Evolutionary conservation across 192 early-diverging fungal species (phyloP).

Genomic region (Podila horticola): DNA sequence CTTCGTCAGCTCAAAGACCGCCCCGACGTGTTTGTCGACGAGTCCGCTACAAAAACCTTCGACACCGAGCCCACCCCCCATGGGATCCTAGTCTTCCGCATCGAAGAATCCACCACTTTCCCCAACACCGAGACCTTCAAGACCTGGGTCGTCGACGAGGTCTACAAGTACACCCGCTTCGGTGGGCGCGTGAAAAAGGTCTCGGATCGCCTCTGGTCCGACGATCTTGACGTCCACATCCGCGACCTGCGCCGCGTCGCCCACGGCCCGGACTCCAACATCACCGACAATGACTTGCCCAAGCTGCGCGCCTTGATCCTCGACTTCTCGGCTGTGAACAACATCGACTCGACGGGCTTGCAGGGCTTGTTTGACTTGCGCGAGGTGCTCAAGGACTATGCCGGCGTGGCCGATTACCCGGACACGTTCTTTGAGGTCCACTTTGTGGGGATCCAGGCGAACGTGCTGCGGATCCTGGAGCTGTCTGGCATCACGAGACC

Average conservation of each 20-base stretch:
- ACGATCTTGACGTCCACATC: slow-evolving; percentile 45
- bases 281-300: slow-evolving; percentile 55
- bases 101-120: slow-evolving; percentile 74
- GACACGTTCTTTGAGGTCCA: slow-evolving; percentile 49
- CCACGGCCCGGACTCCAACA: slow-evolving; percentile 22
- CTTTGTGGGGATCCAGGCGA: slow-evolving; percentile 50
- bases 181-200: slow-evolving; percentile 55
- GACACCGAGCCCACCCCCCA: slow-evolving; percentile 57
- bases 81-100: slow-evolving; percentile 76
- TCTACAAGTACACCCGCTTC: slow-evolving; percentile 51
- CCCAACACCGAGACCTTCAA: slow-evolving; percentile 74
- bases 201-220: slow-evolving; percentile 65
- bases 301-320: slow-evolving; percentile 77
- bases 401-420: slow-evolving; percentile 33
- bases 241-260: slow-evolving; percentile 19
- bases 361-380: slow-evolving; percentile 75
- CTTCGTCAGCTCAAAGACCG: slow-evolving; percentile 58
- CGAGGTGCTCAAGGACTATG: slow-evolving; percentile 40
- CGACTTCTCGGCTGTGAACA: slow-evolving; percentile 83
- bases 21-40: slow-evolving; percentile 39
- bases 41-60: slow-evolving; percentile 5
- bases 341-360: slow-evolving; percentile 83
- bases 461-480: slow-evolving; percentile 31
- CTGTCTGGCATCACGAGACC: slow-evolving; percentile 40
- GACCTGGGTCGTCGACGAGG: slow-evolving; percentile 55